Percentiles rank a stretch among this genome's conserved stretches.
phyloP scores from a whole-genome alignment of 2,329 filamentous ascomycete genomes.

The Alternaria solani region DNA sequence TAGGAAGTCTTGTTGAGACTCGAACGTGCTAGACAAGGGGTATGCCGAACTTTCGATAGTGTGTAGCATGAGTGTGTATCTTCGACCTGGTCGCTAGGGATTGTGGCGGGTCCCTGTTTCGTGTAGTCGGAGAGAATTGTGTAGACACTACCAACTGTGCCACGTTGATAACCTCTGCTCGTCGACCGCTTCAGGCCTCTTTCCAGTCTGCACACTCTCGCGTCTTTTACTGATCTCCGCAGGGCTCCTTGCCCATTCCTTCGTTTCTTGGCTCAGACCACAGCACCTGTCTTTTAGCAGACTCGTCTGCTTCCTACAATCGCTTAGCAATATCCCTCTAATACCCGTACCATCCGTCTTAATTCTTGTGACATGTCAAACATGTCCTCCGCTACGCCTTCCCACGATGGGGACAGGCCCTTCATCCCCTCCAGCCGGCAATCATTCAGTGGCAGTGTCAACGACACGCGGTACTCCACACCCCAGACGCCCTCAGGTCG shows the following conservation, averaged over 20 bases:
- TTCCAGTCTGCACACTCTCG: slow-evolving; percentile 13
- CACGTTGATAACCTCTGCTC: slow-evolving; percentile 19
- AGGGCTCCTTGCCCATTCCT: slow-evolving; percentile 19
- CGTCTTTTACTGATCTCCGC: slow-evolving; percentile 6
- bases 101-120: slow-evolving; percentile 9
- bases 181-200: slow-evolving; percentile 12
- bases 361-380: slow-evolving; percentile 8
- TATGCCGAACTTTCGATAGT: slow-evolving; percentile 18
- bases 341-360: slow-evolving; percentile 1
- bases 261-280: slow-evolving; percentile 9
- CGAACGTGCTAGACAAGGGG: slow-evolving; percentile 19
- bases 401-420: slow-evolving; percentile 13
- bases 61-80: slow-evolving; percentile 21
- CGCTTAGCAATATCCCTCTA: slow-evolving; percentile 14
- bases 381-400: slow-evolving; percentile 17
- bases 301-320: slow-evolving; percentile 10
- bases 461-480: slow-evolving; percentile 11
- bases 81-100: slow-evolving; percentile 12
- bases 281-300: slow-evolving; percentile 5
- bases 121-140: slow-evolving; percentile 14
- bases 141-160: slow-evolving; percentile 19
- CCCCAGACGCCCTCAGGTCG: slow-evolving; percentile 20
- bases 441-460: slow-evolving; percentile 19
- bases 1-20: slow-evolving; percentile 17
- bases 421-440: slow-evolving; percentile 19